Conservation (phyloP, 495 filamentous ascomycete species). For the Penicillium roqueforti region DNA sequence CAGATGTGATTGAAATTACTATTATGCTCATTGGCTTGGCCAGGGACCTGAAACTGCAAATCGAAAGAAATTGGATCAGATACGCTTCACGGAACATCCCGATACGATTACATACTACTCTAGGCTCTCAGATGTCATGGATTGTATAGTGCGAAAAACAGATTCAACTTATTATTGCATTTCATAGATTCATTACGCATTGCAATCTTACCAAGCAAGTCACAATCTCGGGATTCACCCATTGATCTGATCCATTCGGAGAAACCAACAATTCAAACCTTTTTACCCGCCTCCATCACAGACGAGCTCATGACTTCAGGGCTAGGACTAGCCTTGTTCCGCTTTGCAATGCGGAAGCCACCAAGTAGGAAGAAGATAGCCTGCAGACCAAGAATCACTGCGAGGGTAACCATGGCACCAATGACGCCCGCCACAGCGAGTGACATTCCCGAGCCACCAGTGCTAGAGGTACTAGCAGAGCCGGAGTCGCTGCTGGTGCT, state of each 20-base stretch:
- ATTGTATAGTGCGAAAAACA: constrained; percentile 1
- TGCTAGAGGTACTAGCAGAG: constrained; percentile 9
- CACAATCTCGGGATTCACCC: constrained; percentile 5
- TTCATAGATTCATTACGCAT: constrained; percentile 14
- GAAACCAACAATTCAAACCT: constrained; percentile 4
- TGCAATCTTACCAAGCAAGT: constrained; percentile 6
- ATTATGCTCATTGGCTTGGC: not conserved
- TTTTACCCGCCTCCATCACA: constrained; percentile 16
- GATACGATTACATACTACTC: not conserved
- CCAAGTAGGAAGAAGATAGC: constrained; percentile 41
- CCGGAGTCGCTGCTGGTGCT: constrained; percentile 4
- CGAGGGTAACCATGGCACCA: constrained; percentile 60
- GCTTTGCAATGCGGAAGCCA: constrained; percentile 29
- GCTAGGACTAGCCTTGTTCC: constrained; percentile 11
- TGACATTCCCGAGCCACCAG: constrained; percentile 28
- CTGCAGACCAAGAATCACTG: constrained; percentile 46
- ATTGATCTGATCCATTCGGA: not conserved
- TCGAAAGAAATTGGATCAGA: not conserved
- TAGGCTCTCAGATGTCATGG: not conserved
- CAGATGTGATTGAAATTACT: not conserved
- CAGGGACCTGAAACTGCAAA: not conserved
- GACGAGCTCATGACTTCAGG: constrained; percentile 12
- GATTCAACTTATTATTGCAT: constrained; percentile 5
- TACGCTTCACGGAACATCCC: not conserved
- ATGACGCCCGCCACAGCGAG: constrained; percentile 53